These are phyloP conservation scores for Rhinocladiella similis DNA, from an alignment of 2,329 filamentous ascomycete genomes.

Conservation along the genomic window DNA sequence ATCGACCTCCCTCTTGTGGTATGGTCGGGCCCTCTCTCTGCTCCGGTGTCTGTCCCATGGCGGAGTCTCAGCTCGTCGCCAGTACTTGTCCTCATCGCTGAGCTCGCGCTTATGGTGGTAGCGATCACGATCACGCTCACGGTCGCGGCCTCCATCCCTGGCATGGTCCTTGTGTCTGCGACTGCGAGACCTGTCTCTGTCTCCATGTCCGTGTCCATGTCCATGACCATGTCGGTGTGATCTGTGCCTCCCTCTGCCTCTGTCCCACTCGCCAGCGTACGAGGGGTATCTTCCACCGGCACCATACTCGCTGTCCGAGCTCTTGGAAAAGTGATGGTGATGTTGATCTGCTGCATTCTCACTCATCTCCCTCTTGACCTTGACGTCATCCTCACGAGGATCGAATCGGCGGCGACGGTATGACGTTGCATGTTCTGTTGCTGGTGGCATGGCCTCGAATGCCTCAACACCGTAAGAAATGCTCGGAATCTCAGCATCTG, in stretches of 20 bases:
- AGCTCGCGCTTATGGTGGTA: not conserved
- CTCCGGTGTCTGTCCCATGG: no score
- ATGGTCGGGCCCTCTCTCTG: not conserved
- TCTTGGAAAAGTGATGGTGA: not conserved
- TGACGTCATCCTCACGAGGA: no score
- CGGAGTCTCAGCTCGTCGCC: not conserved
- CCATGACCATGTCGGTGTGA: not conserved
- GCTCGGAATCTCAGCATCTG: not conserved
- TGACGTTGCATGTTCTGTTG: no score
- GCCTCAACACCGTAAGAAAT: no score
- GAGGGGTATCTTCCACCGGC: not conserved
- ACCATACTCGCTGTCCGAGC: not conserved
- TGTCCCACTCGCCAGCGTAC: not conserved
- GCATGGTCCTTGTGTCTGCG: no score
- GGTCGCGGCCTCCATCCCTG: no score
- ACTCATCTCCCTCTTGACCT: no score
- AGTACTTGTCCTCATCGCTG: not conserved
- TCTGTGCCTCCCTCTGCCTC: no score
- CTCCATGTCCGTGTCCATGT: not conserved
- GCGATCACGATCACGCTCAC: no score
- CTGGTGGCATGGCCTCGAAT: no score
- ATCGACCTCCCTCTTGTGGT: not conserved
- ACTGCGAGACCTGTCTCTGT: not conserved
- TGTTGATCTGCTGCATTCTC: no score
- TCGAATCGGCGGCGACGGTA: not conserved